A percentile compares a stretch with the other conserved stretches of the same genome.
phyloP scores from a whole-genome alignment of 306 rosid species.

The Luffa acutangula region DNA sequence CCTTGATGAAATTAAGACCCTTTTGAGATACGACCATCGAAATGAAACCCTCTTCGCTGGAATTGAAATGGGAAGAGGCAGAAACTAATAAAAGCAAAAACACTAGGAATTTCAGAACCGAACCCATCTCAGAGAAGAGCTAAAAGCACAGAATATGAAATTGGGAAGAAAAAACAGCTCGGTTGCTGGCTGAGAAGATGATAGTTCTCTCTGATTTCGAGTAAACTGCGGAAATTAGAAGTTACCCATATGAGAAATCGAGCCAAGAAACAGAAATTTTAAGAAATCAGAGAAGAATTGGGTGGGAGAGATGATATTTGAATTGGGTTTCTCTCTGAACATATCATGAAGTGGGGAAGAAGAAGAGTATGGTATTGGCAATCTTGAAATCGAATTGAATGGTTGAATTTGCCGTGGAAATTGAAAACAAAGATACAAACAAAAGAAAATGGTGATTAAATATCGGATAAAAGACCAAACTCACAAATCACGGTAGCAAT shows the following conservation, averaged over 20 bases:
- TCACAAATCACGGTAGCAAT: neutral
- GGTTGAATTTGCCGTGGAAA: neutral
- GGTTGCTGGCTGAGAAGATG: neutral
- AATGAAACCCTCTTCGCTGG: slow-evolving; percentile 46
- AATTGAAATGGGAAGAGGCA: slow-evolving; percentile 22
- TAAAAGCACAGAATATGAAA: neutral
- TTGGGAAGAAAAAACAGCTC: neutral
- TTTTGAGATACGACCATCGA: slow-evolving; percentile 45
- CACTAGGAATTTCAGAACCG: slow-evolving; percentile 19
- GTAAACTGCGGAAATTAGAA: neutral
- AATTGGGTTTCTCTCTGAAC: neutral
- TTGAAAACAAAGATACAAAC: neutral
- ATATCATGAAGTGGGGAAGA: neutral
- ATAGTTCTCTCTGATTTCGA: neutral
- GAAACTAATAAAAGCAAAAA: slow-evolving; percentile 22
- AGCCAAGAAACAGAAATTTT: neutral
- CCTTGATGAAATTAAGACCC: slow-evolving; percentile 71
- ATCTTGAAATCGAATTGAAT: neutral
- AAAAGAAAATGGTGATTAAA: neutral
- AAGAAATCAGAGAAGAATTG: neutral
- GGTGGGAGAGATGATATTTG: neutral
- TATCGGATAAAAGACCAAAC: neutral
- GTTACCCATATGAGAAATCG: neutral
- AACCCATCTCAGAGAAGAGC: slow-evolving; percentile 13
- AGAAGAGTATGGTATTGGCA: neutral